A percentile compares a stretch with the other conserved stretches of the same genome.
Conservation (phyloP, 148 eudicot genomes). For the Silene latifolia region DNA sequence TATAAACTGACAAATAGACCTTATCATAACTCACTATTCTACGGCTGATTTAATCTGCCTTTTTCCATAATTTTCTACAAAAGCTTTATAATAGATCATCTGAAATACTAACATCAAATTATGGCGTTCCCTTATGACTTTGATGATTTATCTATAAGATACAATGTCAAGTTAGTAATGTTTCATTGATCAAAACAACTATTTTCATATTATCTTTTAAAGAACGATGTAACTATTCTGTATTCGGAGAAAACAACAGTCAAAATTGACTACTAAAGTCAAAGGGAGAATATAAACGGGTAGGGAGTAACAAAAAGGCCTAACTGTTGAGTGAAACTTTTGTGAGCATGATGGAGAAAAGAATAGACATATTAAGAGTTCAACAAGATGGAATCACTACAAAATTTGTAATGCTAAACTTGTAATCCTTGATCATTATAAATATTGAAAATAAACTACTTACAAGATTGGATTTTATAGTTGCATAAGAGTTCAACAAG, state of each 20-base stretch:
- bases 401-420: not conserved
- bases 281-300: not conserved
- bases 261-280: not conserved
- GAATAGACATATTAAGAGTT: not conserved
- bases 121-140: not conserved
- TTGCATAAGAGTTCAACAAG: conserved; percentile 58
- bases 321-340: not conserved
- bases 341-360: not conserved
- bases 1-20: not conserved
- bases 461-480: conserved; percentile 88
- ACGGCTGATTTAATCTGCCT: not conserved
- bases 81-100: not conserved
- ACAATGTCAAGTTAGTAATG: too few species aligned
- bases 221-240: not conserved
- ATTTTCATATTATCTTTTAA: not conserved
- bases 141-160: not conserved
- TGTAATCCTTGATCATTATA: conserved; percentile 2
- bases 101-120: not conserved
- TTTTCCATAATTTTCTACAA: not conserved
- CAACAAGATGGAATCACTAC: not conserved
- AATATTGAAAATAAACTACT: conserved; percentile 30
- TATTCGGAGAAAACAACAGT: not conserved
- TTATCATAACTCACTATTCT: not conserved
- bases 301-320: not conserved
- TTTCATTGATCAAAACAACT: not conserved